Base-by-base conservation (phyloP, 371 early-diverging fungal species). In the Syncephalastrum racemosum region DNA sequence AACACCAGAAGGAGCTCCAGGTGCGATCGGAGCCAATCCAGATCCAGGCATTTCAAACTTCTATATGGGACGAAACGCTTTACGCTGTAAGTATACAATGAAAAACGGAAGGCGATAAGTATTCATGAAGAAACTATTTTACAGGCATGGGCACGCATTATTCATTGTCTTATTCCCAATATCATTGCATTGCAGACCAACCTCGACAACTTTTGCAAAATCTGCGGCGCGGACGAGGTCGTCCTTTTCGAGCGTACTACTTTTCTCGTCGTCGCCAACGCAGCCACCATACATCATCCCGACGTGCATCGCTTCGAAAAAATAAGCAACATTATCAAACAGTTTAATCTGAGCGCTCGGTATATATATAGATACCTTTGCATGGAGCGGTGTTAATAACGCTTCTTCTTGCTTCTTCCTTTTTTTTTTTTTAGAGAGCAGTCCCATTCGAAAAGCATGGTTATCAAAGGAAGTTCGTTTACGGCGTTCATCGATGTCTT, bases 11-110 rank as follows among this genome's bases (percentile, higher is more conserved):
- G 6, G 91, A 92, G 56, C 70, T 97, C 42, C 81, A 77, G 52
- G 79, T 81, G 40, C 67, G 90, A n/a, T 90, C 93, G 3, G 77
- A 85, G 24, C 84, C 90, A 50, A 71, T 94, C 36, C 70, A 81
- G 22, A 85, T 93, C 12, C 85, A 81, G 43, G 80, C 89, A 14
- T 97, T 91, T 72, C 75, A 80, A 12, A 96, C 98, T 1, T 94
- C 95, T 7, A 97, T 97, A 53, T 97, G 97, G 96, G 96, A 96
- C 68, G 92, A 94, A 66, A 92, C 96, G 4, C 75, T 97, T 27
- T 97, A 94, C 72, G 89, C 89, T 63, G 91, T 86, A 76, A 56
- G 68, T 58, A 3, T 10, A 2, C 25, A 3, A 14, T 16, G 45
- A 10, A 16, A 10, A 25, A 27, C 6, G n/a, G 19, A 44, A 24